Percentiles rank a stretch among this genome's conserved stretches.
These are phyloP conservation scores for Fusarium paranaense DNA, from an alignment of 2,329 filamentous ascomycete species.

Conservation along the genomic window DNA sequence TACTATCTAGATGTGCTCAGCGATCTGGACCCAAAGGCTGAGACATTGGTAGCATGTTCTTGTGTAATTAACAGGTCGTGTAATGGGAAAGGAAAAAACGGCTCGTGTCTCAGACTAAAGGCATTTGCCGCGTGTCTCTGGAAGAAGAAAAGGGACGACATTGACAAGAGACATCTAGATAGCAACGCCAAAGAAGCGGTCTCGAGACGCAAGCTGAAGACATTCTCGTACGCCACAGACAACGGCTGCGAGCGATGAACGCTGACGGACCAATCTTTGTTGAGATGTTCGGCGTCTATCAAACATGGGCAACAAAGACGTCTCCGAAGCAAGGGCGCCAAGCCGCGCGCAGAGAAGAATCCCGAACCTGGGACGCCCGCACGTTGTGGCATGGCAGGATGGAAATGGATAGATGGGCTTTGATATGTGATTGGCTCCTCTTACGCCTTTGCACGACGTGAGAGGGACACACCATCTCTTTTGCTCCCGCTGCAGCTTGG, in stretches of 20 bases:
- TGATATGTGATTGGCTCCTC: constrained; percentile 16
- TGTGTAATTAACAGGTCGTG: constrained; percentile 13
- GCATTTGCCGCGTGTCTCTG: constrained; percentile 16
- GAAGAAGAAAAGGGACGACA: neutral
- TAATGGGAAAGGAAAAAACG: neutral
- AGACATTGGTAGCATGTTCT: neutral
- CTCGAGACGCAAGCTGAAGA: neutral
- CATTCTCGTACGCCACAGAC: constrained; percentile 30
- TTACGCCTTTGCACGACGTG: constrained; percentile 22
- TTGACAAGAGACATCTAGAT: constrained; percentile 8
- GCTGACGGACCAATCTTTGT: constrained; percentile 21
- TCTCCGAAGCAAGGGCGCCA: constrained; percentile 30
- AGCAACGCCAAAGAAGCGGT: neutral
- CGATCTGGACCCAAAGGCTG: neutral
- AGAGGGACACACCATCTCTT: constrained; percentile 2
- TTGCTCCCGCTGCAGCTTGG: neutral
- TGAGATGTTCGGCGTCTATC: constrained; percentile 26
- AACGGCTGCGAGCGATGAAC: constrained; percentile 27
- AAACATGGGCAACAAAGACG: constrained; percentile 11
- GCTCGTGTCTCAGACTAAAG: constrained; percentile 16
- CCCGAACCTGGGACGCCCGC: constrained; percentile 26
- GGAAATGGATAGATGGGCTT: constrained; percentile 11
- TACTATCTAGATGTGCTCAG: neutral
- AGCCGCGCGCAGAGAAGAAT: constrained; percentile 13
- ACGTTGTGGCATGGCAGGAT: constrained; percentile 38